These are phyloP conservation scores for Aureobasidium sp. DNA, from an alignment of 2,329 filamentous ascomycete species.

Conservation along the genomic window DNA sequence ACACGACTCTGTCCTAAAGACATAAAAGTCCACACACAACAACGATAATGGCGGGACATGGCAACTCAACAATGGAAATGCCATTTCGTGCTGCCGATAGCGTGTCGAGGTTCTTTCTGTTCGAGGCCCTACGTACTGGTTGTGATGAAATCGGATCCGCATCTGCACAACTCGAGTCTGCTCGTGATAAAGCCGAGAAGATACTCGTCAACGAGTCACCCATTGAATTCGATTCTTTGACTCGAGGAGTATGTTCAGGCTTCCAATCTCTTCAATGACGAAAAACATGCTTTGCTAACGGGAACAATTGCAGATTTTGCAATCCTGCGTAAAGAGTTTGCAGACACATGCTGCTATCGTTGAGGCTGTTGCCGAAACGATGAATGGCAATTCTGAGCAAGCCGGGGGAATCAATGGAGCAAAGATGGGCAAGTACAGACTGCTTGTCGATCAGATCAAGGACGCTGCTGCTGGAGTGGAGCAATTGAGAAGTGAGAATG, in stretches of 20 bases:
- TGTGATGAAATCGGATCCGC: not conserved
- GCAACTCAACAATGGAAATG: not conserved
- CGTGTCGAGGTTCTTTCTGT: constrained; percentile 4
- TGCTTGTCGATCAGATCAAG: constrained; percentile 4
- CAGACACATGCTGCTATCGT: constrained; percentile 3
- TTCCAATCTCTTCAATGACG: not conserved
- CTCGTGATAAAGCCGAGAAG: constrained; percentile 1
- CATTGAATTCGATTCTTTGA: not conserved
- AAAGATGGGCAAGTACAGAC: not conserved
- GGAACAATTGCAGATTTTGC: not conserved
- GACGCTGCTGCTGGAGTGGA: not conserved
- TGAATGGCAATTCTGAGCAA: not conserved
- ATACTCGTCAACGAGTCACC: not conserved
- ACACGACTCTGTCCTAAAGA: not conserved
- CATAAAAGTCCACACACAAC: not conserved
- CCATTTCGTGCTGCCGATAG: constrained; percentile 3
- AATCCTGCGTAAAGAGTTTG: not conserved
- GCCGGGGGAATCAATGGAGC: not conserved
- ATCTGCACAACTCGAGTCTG: not conserved
- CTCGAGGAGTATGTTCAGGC: not conserved
- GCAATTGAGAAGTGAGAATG: not conserved
- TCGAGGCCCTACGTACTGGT: constrained; percentile 6
- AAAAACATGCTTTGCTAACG: not conserved
- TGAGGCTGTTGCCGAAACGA: not conserved
- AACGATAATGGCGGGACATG: not conserved